Base-by-base conservation (phyloP, 495 filamentous ascomycete genomes). In the Penicillium subrubescens region DNA sequence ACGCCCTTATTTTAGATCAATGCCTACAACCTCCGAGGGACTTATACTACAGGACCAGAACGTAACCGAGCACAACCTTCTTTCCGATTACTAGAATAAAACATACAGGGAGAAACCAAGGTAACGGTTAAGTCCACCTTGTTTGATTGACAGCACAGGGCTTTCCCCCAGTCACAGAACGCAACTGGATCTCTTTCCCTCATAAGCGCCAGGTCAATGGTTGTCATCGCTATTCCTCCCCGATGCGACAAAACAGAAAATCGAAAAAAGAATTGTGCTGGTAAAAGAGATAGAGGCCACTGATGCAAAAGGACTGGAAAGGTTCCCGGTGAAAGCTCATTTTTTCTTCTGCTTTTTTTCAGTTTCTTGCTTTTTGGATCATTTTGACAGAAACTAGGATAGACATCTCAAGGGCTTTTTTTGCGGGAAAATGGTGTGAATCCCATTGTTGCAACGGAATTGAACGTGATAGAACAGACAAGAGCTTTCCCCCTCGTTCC, bases 171-270 rank as follows among this genome's bases (percentile, higher is more conserved):
- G 79, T 75, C 75, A 73, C 70, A 74, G 71, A 72, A 65, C 68
- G 71, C 77, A 77, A 81, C 83, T 79, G 83, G 80, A 87, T 95
- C 92, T 97, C 93, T 97, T 97, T 97, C 93, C 93, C 92, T 97
- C 93, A 89, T 97, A 83, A 95, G 92, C 86, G 87, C 88, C 80
- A 79, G 53, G 85, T 83, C 83, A 88, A 84, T 85, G 69, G 67
- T 81, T 81, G 77, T 71, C 75, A 68, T 74, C 70, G 73, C 75
- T 73, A 80, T 80, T 75, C 77, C 77, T 79, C 77, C 75, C 74
- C 70, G 74, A 74, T 77, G 73, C 68, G 55, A 68, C 39, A 58
- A 72, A 70, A 67, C 59, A 73, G 60, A 61, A 71, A 71, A 72
- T 60, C 39, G 48, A 63, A 59, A 67, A 69, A 71, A 73, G 61